phyloP scores from a whole-genome alignment of 2,329 filamentous ascomycete species.

The Lomentospora prolificans region DNA sequence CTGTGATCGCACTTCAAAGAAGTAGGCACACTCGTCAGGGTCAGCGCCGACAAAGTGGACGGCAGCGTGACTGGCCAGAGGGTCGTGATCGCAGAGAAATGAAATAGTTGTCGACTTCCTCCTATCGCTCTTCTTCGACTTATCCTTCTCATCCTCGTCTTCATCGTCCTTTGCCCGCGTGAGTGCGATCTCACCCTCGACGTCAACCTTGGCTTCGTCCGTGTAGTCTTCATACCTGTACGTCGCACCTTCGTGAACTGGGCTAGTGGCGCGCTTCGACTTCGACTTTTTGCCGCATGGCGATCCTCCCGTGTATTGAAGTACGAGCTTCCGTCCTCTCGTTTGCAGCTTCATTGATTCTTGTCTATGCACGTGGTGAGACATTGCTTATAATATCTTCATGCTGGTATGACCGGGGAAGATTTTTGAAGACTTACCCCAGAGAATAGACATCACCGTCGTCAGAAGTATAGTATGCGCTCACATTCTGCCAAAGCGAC shows the following conservation, averaged over 20 bases:
- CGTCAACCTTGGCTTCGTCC: conserved; percentile 25
- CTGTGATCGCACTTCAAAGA: conserved; percentile 83
- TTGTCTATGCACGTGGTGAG: conserved; percentile 27
- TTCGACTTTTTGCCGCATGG: conserved; percentile 50
- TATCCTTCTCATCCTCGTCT: conserved; percentile 24
- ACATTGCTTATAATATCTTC: neutral
- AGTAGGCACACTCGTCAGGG: conserved; percentile 86
- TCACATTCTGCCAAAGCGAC: conserved; percentile 59
- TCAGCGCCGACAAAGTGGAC: conserved; percentile 76
- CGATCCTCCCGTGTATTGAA: conserved; percentile 70
- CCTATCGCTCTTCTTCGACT: conserved; percentile 26
- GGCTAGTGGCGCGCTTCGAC: conserved; percentile 21
- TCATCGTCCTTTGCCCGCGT: conserved; percentile 17
- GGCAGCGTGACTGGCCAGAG: conserved; percentile 54
- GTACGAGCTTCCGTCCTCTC: conserved; percentile 63
- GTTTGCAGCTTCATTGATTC: conserved; percentile 44
- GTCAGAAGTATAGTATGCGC: conserved; percentile 62
- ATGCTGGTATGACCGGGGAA: neutral
- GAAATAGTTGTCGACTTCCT: conserved; percentile 81
- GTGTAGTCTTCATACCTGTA: conserved; percentile 17
- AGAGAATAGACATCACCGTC: conserved; percentile 63
- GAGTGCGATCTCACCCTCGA: conserved; percentile 18
- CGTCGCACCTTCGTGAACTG: conserved; percentile 17
- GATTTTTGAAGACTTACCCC: conserved; percentile 44
- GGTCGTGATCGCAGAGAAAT: conserved; percentile 84